Percentiles rank a stretch among this genome's conserved stretches.
phyloP scores from a whole-genome alignment of 139 green algal species.

The Coelastrella sp. region DNA sequence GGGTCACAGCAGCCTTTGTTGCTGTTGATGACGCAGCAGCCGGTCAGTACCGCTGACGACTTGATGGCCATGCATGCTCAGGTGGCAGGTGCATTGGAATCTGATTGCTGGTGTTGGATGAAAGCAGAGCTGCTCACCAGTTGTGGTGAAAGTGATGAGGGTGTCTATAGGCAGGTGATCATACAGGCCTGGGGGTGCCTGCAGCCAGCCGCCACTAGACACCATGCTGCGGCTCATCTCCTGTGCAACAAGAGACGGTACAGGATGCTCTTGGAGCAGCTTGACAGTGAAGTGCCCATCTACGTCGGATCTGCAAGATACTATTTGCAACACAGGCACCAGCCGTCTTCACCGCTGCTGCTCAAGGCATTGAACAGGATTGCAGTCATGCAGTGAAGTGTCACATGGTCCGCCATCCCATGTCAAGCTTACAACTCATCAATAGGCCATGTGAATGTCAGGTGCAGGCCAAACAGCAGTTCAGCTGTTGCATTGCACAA shows the following conservation, averaged over 20 bases:
- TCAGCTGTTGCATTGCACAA: neutral
- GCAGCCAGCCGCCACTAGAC: conserved; percentile 5
- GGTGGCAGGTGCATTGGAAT: neutral
- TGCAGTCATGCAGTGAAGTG: neutral
- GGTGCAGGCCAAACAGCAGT: neutral
- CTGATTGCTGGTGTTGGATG: neutral
- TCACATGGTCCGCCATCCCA: neutral
- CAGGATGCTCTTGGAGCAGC: neutral
- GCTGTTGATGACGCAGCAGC: neutral
- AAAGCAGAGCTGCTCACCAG: neutral
- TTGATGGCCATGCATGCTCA: neutral
- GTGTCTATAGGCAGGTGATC: neutral
- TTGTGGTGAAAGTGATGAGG: neutral
- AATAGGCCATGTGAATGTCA: neutral
- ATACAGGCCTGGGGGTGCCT: neutral
- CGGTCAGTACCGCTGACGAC: neutral
- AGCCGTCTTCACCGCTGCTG: neutral
- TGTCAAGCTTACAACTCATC: neutral
- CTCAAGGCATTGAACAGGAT: neutral
- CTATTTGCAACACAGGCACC: neutral
- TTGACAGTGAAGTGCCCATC: neutral
- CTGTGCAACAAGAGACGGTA: neutral
- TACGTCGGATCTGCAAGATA: neutral
- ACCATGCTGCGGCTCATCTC: neutral
- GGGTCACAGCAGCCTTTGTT: neutral